A percentile compares a stretch with the other conserved stretches of the same genome.
These are phyloP conservation scores for Dissophora ornata DNA, from an alignment of 192 early-diverging fungal genomes.

Conservation along the genomic window DNA sequence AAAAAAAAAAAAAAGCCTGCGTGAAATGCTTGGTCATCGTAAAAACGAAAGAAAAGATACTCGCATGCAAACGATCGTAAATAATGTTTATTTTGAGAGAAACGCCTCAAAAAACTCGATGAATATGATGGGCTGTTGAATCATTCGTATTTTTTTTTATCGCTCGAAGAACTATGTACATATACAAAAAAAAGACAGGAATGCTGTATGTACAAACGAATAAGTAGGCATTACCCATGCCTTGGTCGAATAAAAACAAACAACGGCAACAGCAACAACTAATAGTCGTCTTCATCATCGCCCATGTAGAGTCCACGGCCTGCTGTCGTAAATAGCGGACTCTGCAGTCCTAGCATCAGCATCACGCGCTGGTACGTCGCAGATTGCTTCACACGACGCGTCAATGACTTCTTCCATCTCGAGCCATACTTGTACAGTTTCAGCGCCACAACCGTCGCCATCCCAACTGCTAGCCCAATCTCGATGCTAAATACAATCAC, in stretches of 20 bases:
- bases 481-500: slow-evolving; percentile 51
- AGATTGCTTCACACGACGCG: slow-evolving; percentile 26
- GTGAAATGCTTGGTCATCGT: no score
- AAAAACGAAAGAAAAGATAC: no score
- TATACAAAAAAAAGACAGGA: no score
- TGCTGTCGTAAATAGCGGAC: slow-evolving; percentile 33
- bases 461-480: slow-evolving; percentile 36
- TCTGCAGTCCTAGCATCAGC: slow-evolving; percentile 44
- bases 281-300: slow-evolving; percentile 51
- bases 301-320: slow-evolving; percentile 37
- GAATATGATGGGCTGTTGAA: no score
- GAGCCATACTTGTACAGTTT: slow-evolving; percentile 42
- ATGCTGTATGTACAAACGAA: not conserved
- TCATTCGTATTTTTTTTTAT: no score
- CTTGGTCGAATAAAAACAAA: slow-evolving; percentile 14
- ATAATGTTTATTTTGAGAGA: no score
- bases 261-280: not conserved
- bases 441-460: slow-evolving; percentile 21
- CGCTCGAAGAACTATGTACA: no score
- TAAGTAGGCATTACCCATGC: no score
- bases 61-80: no score
- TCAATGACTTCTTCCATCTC: slow-evolving; percentile 13
- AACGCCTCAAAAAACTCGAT: no score
- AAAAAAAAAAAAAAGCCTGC: no score
- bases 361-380: slow-evolving; percentile 37